Percentiles rank a stretch among this genome's conserved stretches.
These are phyloP conservation scores for Diaporthe nobilis DNA, from an alignment of 2,329 filamentous ascomycete species.

Conservation along the genomic window DNA sequence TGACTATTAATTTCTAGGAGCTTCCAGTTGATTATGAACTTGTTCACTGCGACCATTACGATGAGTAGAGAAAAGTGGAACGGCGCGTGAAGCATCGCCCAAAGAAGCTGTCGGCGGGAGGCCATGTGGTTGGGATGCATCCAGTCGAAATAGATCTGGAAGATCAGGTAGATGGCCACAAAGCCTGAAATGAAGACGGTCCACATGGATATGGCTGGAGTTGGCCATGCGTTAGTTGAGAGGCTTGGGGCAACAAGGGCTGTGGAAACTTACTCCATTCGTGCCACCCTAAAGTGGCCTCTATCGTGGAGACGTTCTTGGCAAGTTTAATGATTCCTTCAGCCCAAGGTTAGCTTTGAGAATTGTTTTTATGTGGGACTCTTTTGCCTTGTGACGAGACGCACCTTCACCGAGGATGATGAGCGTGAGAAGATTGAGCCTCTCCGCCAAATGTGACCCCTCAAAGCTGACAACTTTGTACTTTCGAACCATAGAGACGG, in stretches of 20 bases:
- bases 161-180: slow-evolving; percentile 60
- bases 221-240: neutral
- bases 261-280: slow-evolving; percentile 16
- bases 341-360: neutral
- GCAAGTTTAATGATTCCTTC: slow-evolving; percentile 32
- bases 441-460: slow-evolving; percentile 73
- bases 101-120: slow-evolving; percentile 70
- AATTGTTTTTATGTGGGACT: neutral
- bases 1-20: slow-evolving; percentile 50
- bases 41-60: slow-evolving; percentile 72
- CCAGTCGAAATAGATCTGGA: slow-evolving; percentile 70
- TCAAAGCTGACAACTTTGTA: slow-evolving; percentile 73
- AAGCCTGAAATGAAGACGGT: slow-evolving; percentile 45
- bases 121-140: slow-evolving; percentile 74
- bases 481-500: slow-evolving; percentile 60
- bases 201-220: slow-evolving; percentile 37
- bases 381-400: neutral
- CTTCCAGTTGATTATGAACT: slow-evolving; percentile 65
- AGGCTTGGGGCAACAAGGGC: no score
- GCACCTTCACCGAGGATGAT: slow-evolving; percentile 75
- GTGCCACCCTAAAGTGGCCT: slow-evolving; percentile 17
- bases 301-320: slow-evolving; percentile 25
- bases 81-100: slow-evolving; percentile 72
- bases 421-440: slow-evolving; percentile 74
- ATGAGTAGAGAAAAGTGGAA: slow-evolving; percentile 75